phyloP scores from a whole-genome alignment of 1,284 basidiomycete genomes.

The Marasmius tenuissimus region DNA sequence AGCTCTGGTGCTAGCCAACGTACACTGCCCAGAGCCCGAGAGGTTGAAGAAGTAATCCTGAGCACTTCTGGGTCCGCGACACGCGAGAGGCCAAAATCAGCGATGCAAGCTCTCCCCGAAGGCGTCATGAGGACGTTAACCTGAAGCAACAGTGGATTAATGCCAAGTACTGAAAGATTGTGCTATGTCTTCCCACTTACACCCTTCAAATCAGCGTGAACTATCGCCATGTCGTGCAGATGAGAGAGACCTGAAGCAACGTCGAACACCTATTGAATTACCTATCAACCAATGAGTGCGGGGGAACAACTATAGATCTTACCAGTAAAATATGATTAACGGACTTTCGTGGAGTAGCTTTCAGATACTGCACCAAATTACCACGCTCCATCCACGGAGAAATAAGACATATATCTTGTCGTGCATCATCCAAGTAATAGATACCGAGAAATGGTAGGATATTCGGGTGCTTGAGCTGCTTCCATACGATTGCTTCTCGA shows the following conservation, averaged over 20 bases:
- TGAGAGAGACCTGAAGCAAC: background rate
- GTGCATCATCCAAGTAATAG: background rate
- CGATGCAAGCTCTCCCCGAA: conserved; percentile 6
- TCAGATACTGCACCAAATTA: background rate
- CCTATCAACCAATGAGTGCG: too few species aligned
- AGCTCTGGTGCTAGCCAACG: background rate
- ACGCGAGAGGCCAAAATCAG: conserved; percentile 8
- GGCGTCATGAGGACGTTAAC: conserved; percentile 10
- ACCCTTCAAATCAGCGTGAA: background rate
- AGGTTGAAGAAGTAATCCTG: background rate
- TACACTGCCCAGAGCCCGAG: background rate
- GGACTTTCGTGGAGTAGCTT: background rate
- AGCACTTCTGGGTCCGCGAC: background rate
- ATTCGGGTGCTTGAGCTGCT: background rate
- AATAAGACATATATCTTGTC: background rate
- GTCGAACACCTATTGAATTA: background rate
- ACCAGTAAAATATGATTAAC: background rate
- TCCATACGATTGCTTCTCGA: background rate
- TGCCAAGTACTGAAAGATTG: background rate
- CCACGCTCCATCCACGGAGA: background rate
- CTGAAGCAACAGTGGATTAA: background rate
- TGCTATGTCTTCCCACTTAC: background rate
- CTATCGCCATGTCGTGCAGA: background rate
- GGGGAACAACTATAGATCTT: too few species aligned
- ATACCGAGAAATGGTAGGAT: background rate